Conservation (phyloP, 148 eudicot species). For the Tetragonia tetragonoides region DNA sequence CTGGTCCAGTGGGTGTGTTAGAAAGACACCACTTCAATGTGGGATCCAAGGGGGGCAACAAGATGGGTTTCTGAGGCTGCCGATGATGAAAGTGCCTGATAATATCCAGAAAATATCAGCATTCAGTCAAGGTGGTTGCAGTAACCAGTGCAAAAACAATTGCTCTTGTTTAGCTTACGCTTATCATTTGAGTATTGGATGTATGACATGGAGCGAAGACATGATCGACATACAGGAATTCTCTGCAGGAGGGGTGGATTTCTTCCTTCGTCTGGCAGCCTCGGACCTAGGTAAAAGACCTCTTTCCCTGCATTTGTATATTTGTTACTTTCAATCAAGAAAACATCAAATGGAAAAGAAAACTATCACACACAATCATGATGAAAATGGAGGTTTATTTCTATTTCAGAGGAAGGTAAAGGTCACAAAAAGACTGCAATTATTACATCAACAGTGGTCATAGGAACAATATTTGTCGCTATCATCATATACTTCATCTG, state of each 20-base stretch:
- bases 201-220: slow-evolving; percentile 50
- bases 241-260: slow-evolving; percentile 37
- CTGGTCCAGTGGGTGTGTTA: slow-evolving; percentile 48
- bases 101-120: slow-evolving; percentile 16
- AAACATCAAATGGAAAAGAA: not conserved
- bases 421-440: slow-evolving; percentile 20
- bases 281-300: slow-evolving; percentile 44
- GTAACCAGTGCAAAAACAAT: slow-evolving; percentile 35
- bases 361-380: not conserved
- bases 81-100: slow-evolving; percentile 51
- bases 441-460: slow-evolving; percentile 16
- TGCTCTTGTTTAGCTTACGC: slow-evolving; percentile 61
- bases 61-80: slow-evolving; percentile 39
- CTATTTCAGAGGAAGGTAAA: slow-evolving; percentile 19
- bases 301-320: not conserved
- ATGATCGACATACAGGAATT: slow-evolving; percentile 45
- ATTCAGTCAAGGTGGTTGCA: slow-evolving; percentile 38
- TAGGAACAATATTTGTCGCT: slow-evolving; percentile 16
- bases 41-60: slow-evolving; percentile 21
- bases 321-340: not conserved
- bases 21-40: slow-evolving; percentile 37
- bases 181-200: slow-evolving; percentile 42
- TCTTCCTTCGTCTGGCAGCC: slow-evolving; percentile 47
- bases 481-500: slow-evolving; percentile 20
- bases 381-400: slow-evolving; percentile 14